These are phyloP conservation scores for Arthrobotrys musiformis DNA, from an alignment of 2,329 filamentous ascomycete genomes.

Conservation along the genomic window DNA sequence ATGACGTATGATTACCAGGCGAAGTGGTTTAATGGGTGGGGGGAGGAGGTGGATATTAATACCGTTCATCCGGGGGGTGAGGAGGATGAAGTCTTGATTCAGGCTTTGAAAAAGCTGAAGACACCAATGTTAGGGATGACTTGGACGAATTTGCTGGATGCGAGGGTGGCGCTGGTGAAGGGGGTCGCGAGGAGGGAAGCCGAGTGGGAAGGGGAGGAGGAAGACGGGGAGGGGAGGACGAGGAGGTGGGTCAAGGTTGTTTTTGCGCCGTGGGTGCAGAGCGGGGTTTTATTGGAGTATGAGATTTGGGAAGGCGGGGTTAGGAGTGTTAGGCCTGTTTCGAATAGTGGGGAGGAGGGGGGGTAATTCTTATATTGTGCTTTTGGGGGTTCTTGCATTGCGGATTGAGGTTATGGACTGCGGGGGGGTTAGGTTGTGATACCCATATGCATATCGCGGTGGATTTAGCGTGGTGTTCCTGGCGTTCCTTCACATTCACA, in stretches of 20 bases:
- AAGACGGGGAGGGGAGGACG: constrained; percentile 66
- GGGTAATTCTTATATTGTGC: too few species aligned
- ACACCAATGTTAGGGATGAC: constrained; percentile 58
- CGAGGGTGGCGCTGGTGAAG: constrained; percentile 61
- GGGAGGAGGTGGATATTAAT: constrained; percentile 31
- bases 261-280: constrained; percentile 80
- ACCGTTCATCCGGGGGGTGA: background rate
- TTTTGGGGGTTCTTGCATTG: background rate
- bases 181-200: constrained; percentile 32
- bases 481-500: background rate
- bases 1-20: constrained; percentile 58
- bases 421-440: background rate
- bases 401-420: background rate
- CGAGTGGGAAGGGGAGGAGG: constrained; percentile 62
- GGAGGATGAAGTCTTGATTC: constrained; percentile 19
- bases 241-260: constrained; percentile 86
- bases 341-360: background rate
- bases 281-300: constrained; percentile 73
- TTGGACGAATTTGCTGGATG: constrained; percentile 60
- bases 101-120: constrained; percentile 48
- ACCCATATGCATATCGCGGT: constrained; percentile 24
- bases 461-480: constrained; percentile 44
- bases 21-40: constrained; percentile 59
- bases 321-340: constrained; percentile 20
- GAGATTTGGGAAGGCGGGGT: constrained; percentile 76